These are phyloP conservation scores for Neckera pumila DNA, from an alignment of 225 moss, liverwort and hornwort species.

Conservation along the genomic window DNA sequence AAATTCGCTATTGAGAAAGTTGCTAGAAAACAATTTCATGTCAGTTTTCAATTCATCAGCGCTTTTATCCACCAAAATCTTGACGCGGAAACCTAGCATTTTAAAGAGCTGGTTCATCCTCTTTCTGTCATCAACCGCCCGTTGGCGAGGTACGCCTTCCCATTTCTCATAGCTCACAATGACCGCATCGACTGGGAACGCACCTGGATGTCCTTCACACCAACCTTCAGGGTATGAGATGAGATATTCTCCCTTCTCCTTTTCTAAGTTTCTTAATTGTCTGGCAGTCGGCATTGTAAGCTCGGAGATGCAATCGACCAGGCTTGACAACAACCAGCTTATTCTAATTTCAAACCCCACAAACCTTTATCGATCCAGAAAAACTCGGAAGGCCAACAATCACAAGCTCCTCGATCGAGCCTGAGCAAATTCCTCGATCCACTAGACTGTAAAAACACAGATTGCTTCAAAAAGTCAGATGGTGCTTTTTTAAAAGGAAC, in stretches of 20 bases:
- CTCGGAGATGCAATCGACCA: not conserved
- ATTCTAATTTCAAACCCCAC: not conserved
- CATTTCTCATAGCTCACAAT: slow-evolving; percentile 11
- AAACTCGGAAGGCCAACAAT: not conserved
- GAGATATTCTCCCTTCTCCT: not conserved
- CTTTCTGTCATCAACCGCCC: not conserved
- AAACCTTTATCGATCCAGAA: not conserved
- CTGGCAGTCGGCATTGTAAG: not conserved
- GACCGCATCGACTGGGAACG: not conserved
- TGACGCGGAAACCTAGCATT: not conserved
- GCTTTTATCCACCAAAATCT: not conserved
- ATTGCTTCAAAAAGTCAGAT: not conserved
- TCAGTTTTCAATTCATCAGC: not conserved
- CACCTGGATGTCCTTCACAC: not conserved
- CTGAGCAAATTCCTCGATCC: not conserved
- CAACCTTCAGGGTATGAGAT: not conserved
- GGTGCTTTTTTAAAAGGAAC: not conserved
- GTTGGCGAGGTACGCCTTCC: not conserved
- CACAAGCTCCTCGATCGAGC: not conserved
- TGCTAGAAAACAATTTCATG: not conserved
- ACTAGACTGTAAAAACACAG: not conserved
- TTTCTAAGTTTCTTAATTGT: not conserved
- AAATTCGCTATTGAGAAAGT: not conserved
- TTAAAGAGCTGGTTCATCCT: not conserved
- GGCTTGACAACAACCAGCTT: not conserved